Evolutionary conservation across 495 filamentous ascomycete genomes (phyloP).

Genomic region (Talaromyces thailandensis): DNA sequence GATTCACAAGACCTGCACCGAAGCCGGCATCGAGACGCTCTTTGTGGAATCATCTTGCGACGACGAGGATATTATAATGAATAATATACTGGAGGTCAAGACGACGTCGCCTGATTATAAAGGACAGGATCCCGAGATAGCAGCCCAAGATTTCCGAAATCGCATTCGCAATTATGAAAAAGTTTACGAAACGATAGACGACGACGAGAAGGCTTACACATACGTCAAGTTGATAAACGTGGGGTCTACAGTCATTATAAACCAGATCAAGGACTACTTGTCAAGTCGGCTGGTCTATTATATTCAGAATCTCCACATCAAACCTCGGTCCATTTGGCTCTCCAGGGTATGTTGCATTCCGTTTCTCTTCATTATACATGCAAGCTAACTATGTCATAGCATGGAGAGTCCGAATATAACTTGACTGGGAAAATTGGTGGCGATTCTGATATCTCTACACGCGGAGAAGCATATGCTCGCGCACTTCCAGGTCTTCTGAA

Average conservation of each 20-base stretch:
- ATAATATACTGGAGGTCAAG: conserved; percentile 96
- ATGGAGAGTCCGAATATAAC: conserved; percentile 91
- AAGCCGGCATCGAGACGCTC: conserved; percentile 74
- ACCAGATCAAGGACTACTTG: conserved; percentile 91
- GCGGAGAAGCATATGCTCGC: conserved; percentile 77
- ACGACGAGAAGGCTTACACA: conserved; percentile 72
- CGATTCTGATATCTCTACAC: conserved; percentile 76
- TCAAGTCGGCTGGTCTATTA: conserved; percentile 96
- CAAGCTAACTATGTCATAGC: conserved; percentile 37
- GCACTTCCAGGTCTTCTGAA: conserved; percentile 73
- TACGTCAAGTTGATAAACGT: conserved; percentile 98
- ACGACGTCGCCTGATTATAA: conserved; percentile 90
- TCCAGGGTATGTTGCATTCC: conserved; percentile 59
- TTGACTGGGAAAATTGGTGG: conserved; percentile 82
- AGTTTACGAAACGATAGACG: conserved; percentile 86
- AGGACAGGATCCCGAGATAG: conserved; percentile 85
- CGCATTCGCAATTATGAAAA: conserved; percentile 96
- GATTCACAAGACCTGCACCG: conserved; percentile 68
- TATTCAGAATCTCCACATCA: conserved; percentile 96
- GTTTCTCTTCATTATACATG: conserved; percentile 3
- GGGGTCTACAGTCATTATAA: conserved; percentile 90
- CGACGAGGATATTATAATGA: conserved; percentile 89
- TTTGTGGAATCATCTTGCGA: conserved; percentile 97
- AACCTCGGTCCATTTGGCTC: conserved; percentile 94
- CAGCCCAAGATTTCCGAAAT: conserved; percentile 83